Conservation (phyloP, 1,284 basidiomycete genomes). For the Porodaedalea pini region DNA sequence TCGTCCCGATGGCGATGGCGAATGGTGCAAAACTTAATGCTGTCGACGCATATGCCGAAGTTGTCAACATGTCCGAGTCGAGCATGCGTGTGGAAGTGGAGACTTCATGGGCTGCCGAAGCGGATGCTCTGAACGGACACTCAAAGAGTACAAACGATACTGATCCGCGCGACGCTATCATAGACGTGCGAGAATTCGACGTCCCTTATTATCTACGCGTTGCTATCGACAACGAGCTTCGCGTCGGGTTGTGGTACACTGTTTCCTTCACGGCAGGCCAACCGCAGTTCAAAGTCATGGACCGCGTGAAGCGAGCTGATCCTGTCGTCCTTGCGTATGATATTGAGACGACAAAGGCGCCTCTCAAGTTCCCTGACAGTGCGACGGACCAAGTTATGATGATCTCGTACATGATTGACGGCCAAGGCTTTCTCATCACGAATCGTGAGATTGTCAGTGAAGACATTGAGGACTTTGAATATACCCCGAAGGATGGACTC, state of each 20-base stretch:
- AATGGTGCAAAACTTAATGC: constrained; percentile 95
- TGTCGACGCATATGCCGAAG: constrained; percentile 97
- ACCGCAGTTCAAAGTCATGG: constrained; percentile 74
- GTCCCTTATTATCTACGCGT: constrained; percentile 97
- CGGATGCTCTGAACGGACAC: constrained; percentile 34
- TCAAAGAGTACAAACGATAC: constrained; percentile 50
- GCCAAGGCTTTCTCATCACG: constrained; percentile 95
- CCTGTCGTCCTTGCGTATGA: constrained; percentile 99
- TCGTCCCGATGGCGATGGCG: constrained; percentile 84
- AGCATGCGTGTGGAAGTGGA: constrained; percentile 67
- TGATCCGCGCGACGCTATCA: constrained; percentile 87
- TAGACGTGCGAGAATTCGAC: constrained; percentile 96
- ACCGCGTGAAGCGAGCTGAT: constrained; percentile 97
- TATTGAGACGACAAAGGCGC: constrained; percentile 98
- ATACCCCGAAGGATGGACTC: constrained; percentile 97
- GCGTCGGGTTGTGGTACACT: constrained; percentile 96
- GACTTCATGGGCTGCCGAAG: constrained; percentile 58
- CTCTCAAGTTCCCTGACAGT: constrained; percentile 97
- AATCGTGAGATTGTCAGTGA: constrained; percentile 97
- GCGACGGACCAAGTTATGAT: constrained; percentile 99
- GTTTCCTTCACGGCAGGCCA: constrained; percentile 82
- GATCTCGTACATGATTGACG: constrained; percentile 99
- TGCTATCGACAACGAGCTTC: constrained; percentile 97
- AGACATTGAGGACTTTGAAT: constrained; percentile 98
- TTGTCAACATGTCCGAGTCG: constrained; percentile 75